Conservation (phyloP, 805 yeast species). For the Schwanniomyces pseudopolymorphus region DNA sequence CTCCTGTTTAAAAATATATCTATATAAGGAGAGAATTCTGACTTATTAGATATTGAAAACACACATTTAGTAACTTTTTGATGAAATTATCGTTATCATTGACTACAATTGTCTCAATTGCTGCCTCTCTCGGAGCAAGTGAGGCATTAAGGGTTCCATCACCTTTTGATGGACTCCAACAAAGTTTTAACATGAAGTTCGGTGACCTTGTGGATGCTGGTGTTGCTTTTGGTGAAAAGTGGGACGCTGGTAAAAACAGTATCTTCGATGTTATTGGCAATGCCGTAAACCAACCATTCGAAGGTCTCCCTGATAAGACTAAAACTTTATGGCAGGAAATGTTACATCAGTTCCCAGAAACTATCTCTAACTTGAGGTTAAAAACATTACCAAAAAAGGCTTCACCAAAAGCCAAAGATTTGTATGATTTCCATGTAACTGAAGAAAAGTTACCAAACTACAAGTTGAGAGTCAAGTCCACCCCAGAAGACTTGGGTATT, state of each 20-base stretch:
- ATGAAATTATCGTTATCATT: slow-evolving; percentile 21
- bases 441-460: slow-evolving; percentile 45
- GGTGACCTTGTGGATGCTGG: slow-evolving; percentile 4
- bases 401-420: slow-evolving; percentile 26
- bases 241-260: slow-evolving; percentile 20
- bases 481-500: slow-evolving; percentile 70
- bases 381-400: slow-evolving; percentile 49
- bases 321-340: slow-evolving; percentile 62
- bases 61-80: not conserved
- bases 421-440: slow-evolving; percentile 35
- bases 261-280: slow-evolving; percentile 50
- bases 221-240: slow-evolving; percentile 6
- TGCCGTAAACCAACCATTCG: slow-evolving; percentile 51
- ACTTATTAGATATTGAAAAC: not conserved
- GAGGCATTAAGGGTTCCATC: slow-evolving; percentile 22
- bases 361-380: slow-evolving; percentile 49
- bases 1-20: not conserved
- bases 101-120: slow-evolving; percentile 16
- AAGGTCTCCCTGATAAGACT: slow-evolving; percentile 47
- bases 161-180: slow-evolving; percentile 19
- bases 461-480: slow-evolving; percentile 56
- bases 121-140: slow-evolving; percentile 14
- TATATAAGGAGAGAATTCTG: not conserved
- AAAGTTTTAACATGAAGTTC: slow-evolving; percentile 13
- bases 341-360: slow-evolving; percentile 59